These are phyloP conservation scores for Kalanchoe fedtschenkoi DNA, from an alignment of 164 flowering plant species.

Conservation along the genomic window DNA sequence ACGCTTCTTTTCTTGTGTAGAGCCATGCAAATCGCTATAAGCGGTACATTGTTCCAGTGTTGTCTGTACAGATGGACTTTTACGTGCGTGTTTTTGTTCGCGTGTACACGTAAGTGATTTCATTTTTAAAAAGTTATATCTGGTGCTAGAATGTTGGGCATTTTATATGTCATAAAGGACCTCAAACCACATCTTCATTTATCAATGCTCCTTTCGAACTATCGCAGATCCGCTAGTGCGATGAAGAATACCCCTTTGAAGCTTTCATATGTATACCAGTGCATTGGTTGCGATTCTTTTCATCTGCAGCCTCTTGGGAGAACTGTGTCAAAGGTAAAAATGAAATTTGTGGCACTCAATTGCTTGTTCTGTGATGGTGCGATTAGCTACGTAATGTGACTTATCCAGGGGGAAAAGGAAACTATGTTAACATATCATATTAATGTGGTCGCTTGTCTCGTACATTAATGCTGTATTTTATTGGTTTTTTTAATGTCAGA, in stretches of 20 bases:
- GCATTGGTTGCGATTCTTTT: conserved; percentile 94
- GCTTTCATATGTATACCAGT: conserved; percentile 98
- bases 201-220: too few relatives aligned
- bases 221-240: conserved; percentile 89
- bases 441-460: not conserved
- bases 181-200: not conserved
- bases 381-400: not conserved
- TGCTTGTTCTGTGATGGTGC: too few relatives aligned
- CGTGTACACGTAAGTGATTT: conserved; percentile 63
- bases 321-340: conserved; percentile 68
- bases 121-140: not conserved
- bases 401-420: not conserved
- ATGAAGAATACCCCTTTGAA: conserved; percentile 97
- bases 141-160: too few relatives aligned
- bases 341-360: too few relatives aligned
- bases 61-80: conserved; percentile 95
- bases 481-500: conserved; percentile 28
- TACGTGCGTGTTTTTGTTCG: conserved; percentile 98
- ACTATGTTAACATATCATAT: not conserved
- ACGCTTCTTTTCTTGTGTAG: conserved; percentile 27
- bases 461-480: not conserved
- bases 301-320: conserved; percentile 91
- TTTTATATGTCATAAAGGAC: not conserved
- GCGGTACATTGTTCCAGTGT: conserved; percentile 82
- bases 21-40: conserved; percentile 99